Conservation (phyloP, 495 filamentous ascomycete species). For the Annulohypoxylon moriforme region DNA sequence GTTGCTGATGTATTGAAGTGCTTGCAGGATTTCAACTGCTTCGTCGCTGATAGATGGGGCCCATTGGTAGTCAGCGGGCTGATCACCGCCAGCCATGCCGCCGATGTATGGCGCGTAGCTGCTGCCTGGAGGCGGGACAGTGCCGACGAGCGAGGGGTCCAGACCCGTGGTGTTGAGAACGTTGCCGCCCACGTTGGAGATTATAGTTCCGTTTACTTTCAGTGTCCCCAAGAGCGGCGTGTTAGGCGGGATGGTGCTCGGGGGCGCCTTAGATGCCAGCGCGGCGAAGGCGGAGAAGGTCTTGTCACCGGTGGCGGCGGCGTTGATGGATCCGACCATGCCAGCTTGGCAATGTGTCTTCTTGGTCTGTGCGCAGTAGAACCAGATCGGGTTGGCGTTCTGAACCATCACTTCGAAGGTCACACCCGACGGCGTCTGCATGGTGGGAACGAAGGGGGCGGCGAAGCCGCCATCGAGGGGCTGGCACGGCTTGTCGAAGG, state of each 20-base stretch:
- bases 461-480: conserved; percentile 52
- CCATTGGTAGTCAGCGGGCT: conserved; percentile 53
- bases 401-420: conserved; percentile 58
- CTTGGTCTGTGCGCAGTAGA: conserved; percentile 65
- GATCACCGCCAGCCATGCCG: conserved; percentile 53
- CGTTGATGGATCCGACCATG: conserved; percentile 59
- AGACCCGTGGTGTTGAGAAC: conserved; percentile 42
- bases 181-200: conserved; percentile 42
- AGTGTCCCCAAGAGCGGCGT: conserved; percentile 53
- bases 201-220: conserved; percentile 50
- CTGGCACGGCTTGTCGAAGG: conserved; percentile 56
- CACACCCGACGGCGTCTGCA: conserved; percentile 46
- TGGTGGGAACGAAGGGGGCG: conserved; percentile 59
- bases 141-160: conserved; percentile 28
- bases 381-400: conserved; percentile 66
- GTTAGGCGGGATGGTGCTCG: conserved; percentile 52
- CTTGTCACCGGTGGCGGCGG: conserved; percentile 46
- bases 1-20: conserved; percentile 51
- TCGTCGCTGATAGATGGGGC: conserved; percentile 42
- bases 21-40: conserved; percentile 42
- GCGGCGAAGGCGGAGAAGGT: conserved; percentile 54
- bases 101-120: conserved; percentile 41
- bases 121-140: conserved; percentile 39
- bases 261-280: conserved; percentile 50
- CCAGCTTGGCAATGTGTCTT: conserved; percentile 58